These are phyloP conservation scores for Candida hispaniensis DNA, from an alignment of 805 yeast species.

Conservation along the genomic window DNA sequence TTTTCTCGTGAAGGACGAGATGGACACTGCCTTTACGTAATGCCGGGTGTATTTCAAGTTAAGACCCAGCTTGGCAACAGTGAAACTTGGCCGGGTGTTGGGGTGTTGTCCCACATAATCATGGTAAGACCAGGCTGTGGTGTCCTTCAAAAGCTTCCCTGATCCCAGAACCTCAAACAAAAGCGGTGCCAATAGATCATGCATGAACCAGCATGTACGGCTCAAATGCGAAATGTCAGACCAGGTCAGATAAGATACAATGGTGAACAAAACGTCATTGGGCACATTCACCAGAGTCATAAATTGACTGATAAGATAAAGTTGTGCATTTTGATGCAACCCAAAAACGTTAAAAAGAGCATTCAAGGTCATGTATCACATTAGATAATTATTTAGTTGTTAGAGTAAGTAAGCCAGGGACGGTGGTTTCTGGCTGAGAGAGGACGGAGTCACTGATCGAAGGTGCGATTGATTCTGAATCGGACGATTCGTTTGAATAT, in stretches of 20 bases:
- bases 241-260: conserved; percentile 8
- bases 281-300: too few relatives aligned
- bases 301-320: too few relatives aligned
- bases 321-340: too few relatives aligned
- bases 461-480: too few relatives aligned
- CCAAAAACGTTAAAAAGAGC: too few relatives aligned
- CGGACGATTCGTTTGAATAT: too few relatives aligned
- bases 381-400: too few relatives aligned
- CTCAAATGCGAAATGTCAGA: conserved; percentile 8
- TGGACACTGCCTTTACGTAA: conserved; percentile 7
- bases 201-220: conserved; percentile 11
- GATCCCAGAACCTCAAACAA: conserved; percentile 8
- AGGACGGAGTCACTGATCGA: too few relatives aligned
- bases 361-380: too few relatives aligned
- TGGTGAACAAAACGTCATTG: too few relatives aligned
- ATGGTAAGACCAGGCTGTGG: conserved; percentile 9
- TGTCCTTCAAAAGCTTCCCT: conserved; percentile 4
- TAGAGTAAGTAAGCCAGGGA: too few relatives aligned
- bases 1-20: conserved; percentile 8
- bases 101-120: conserved; percentile 9
- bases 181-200: conserved; percentile 7
- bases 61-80: conserved; percentile 8
- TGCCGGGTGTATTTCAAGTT: conserved; percentile 1
- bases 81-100: conserved; percentile 2
- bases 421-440: too few relatives aligned